phyloP scores from a whole-genome alignment of 2,329 filamentous ascomycete genomes.

The Alternaria brassicae region DNA sequence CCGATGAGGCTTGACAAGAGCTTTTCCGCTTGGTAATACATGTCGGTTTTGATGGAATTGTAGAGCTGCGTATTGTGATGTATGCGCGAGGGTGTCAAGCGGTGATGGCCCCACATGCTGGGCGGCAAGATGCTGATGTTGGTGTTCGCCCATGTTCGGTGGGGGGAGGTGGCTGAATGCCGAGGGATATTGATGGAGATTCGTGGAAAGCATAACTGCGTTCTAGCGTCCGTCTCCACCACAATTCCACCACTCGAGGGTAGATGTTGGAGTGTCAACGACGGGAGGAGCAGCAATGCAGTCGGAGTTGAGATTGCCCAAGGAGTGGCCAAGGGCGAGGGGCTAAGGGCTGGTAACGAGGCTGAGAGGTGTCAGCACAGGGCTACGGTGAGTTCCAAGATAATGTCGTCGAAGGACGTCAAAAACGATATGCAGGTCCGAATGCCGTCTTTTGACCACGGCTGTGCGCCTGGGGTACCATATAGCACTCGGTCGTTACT shows the following conservation, averaged over 20 bases:
- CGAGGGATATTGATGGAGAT: conserved; percentile 49
- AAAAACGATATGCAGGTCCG: conserved; percentile 39
- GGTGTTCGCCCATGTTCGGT: conserved; percentile 63
- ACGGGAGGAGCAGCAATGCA: conserved; percentile 10
- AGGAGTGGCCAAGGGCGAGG: conserved; percentile 18
- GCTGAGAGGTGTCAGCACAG: conserved; percentile 33
- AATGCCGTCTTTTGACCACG: conserved; percentile 39
- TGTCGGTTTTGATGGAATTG: conserved; percentile 58
- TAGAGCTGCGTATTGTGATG: conserved; percentile 72
- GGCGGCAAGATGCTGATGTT: conserved; percentile 55
- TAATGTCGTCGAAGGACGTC: conserved; percentile 39
- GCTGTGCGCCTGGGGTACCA: conserved; percentile 47
- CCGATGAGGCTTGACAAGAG: conserved; percentile 49
- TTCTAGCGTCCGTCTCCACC: conserved; percentile 44
- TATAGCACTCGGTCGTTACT: conserved; percentile 45
- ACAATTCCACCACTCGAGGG: conserved; percentile 35
- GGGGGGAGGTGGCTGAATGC: conserved; percentile 56
- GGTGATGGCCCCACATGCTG: conserved; percentile 49
- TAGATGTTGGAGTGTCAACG: conserved; percentile 24
- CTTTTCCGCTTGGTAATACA: conserved; percentile 47
- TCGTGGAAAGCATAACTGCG: conserved; percentile 48
- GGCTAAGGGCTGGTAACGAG: conserved; percentile 17
- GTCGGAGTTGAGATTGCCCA: neutral
- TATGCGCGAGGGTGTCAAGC: conserved; percentile 73
- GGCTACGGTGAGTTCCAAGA: conserved; percentile 31